These are phyloP conservation scores for Solanum chiquidenum DNA, from an alignment of 257 asterid species.

Conservation along the genomic window DNA sequence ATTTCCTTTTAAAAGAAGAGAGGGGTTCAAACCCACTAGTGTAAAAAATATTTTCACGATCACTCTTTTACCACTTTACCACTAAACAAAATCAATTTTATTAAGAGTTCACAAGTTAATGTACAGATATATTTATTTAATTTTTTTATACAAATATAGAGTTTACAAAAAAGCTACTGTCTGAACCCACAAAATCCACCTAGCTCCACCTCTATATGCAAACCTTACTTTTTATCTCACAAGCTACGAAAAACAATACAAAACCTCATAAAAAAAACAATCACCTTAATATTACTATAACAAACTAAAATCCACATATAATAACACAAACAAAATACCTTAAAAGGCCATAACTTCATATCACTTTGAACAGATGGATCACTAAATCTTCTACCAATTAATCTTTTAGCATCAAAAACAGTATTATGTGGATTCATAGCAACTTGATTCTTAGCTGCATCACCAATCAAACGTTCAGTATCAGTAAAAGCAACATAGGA, in stretches of 20 bases:
- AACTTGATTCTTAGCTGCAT: conserved; percentile 50
- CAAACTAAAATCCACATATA: too few species aligned
- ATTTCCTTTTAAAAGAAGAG: too few species aligned
- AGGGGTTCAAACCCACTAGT: too few species aligned
- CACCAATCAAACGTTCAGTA: conserved; percentile 45
- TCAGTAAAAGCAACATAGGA: conserved; percentile 60
- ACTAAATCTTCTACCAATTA: conserved; percentile 38
- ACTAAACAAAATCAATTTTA: too few species aligned
- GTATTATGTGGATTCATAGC: conserved; percentile 60
- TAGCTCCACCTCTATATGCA: too few species aligned
- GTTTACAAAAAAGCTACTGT: too few species aligned
- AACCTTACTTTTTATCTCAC: too few species aligned
- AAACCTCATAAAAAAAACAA: neutral
- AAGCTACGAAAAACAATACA: too few species aligned
- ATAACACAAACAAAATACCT: neutral
- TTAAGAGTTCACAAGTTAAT: too few species aligned
- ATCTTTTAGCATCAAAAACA: conserved; percentile 49
- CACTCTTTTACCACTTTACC: fast-evolving
- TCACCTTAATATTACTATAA: neutral
- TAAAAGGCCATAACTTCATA: conserved; percentile 49
- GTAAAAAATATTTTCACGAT: too few species aligned
- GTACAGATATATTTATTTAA: fast-evolving
- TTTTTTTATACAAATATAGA: too few species aligned
- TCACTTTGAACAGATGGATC: conserved; percentile 54
- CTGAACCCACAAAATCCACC: too few species aligned